These are phyloP conservation scores for Aspergillus fructus DNA, from an alignment of 2,329 filamentous ascomycete genomes.

Conservation along the genomic window DNA sequence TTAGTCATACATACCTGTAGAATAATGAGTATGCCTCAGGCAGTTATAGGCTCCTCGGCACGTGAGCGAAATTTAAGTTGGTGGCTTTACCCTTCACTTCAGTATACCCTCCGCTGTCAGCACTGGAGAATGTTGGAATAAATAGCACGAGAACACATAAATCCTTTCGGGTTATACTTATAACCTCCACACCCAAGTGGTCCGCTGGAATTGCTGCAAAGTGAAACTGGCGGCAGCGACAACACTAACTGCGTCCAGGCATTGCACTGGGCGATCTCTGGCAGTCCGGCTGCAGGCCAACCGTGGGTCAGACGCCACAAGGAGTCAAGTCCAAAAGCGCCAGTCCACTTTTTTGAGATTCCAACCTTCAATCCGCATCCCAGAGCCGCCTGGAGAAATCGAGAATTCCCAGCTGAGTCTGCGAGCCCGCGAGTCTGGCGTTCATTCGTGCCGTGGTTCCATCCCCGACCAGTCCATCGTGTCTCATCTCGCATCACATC, in stretches of 20 bases:
- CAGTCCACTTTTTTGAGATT: slow-evolving; percentile 6
- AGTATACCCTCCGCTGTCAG: background rate
- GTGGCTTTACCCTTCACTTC: background rate
- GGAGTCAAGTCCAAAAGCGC: slow-evolving; percentile 15
- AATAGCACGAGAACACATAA: background rate
- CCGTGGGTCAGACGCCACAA: slow-evolving; percentile 26
- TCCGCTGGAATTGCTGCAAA: background rate
- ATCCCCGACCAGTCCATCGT: slow-evolving; percentile 2
- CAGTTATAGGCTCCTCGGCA: background rate
- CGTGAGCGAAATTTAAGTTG: background rate
- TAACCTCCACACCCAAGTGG: background rate
- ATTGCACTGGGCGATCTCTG: slow-evolving; percentile 19
- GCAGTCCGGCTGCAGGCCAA: slow-evolving; percentile 12
- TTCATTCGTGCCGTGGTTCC: slow-evolving; percentile 2
- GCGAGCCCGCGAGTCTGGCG: background rate
- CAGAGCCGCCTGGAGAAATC: slow-evolving; percentile 22
- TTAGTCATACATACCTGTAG: background rate
- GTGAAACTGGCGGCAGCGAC: background rate
- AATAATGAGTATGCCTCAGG: background rate
- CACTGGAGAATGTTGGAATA: background rate
- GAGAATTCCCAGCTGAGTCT: slow-evolving; percentile 1
- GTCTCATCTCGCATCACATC: slow-evolving; percentile 4
- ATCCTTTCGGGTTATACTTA: background rate
- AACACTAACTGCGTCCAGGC: slow-evolving; percentile 2
- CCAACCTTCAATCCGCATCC: slow-evolving; percentile 17